phyloP scores from a whole-genome alignment of 176 grass and related monocot species.

The Eragrostis nindensis region DNA sequence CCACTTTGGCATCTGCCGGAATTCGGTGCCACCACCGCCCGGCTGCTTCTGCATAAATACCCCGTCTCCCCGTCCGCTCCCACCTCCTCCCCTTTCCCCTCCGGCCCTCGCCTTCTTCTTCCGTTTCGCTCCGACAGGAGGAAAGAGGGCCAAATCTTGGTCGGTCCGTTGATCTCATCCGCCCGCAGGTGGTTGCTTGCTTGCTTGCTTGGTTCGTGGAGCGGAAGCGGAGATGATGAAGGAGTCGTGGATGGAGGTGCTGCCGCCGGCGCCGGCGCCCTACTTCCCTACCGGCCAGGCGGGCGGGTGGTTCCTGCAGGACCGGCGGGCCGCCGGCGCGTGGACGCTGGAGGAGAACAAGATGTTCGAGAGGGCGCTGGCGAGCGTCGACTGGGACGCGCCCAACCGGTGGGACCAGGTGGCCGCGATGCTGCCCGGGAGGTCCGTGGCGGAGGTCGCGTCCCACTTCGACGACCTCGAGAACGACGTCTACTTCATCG shows the following conservation, averaged over 20 bases:
- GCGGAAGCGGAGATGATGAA: slow-evolving; percentile 70
- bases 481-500: slow-evolving; percentile 86
- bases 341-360: slow-evolving; percentile 95
- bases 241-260: slow-evolving; percentile 81
- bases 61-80: slow-evolving; percentile 11
- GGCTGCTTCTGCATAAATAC: slow-evolving; percentile 49
- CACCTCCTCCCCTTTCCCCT: slow-evolving; percentile 30
- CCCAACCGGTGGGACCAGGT: slow-evolving; percentile 79
- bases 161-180: slow-evolving; percentile 12
- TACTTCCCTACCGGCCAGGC: slow-evolving; percentile 58
- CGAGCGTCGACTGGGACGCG: slow-evolving; percentile 60
- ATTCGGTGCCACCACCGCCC: slow-evolving; percentile 24
- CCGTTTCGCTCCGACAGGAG: neutral
- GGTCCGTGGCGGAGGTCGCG: slow-evolving; percentile 58
- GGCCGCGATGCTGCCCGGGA: slow-evolving; percentile 57
- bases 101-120: neutral
- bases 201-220: neutral
- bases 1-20: slow-evolving; percentile 67
- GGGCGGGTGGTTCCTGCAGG: slow-evolving; percentile 43
- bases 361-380: slow-evolving; percentile 79
- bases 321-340: slow-evolving; percentile 16
- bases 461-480: slow-evolving; percentile 71
- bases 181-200: neutral
- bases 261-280: slow-evolving; percentile 47
- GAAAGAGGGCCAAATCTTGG: slow-evolving; percentile 28